These are phyloP conservation scores for Cercospora sp. DNA, from an alignment of 2,329 filamentous ascomycete genomes.

Conservation along the genomic window DNA sequence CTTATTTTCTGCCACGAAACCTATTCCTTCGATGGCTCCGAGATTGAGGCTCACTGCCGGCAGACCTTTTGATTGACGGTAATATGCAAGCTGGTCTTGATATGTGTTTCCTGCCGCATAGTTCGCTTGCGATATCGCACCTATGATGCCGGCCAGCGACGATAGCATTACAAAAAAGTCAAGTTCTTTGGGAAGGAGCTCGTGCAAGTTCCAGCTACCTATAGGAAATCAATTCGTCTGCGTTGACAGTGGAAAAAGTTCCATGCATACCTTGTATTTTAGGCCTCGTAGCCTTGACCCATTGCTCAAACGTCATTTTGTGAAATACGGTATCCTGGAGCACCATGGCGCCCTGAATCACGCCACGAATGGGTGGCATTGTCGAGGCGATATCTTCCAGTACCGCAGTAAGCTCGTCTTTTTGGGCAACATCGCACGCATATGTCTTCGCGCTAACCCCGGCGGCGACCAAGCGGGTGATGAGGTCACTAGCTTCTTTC, in stretches of 20 bases:
- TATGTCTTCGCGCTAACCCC: neutral
- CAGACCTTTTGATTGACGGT: slow-evolving; percentile 45
- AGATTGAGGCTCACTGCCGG: slow-evolving; percentile 54
- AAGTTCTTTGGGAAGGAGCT: slow-evolving; percentile 5
- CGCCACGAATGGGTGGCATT: slow-evolving; percentile 42
- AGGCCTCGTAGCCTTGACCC: neutral
- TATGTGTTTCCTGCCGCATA: slow-evolving; percentile 47
- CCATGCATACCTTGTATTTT: slow-evolving; percentile 20
- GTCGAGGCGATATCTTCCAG: slow-evolving; percentile 23
- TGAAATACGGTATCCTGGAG: slow-evolving; percentile 30
- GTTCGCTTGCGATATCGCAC: slow-evolving; percentile 58
- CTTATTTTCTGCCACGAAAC: slow-evolving; percentile 36
- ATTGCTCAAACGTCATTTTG: slow-evolving; percentile 10
- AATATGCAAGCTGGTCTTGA: slow-evolving; percentile 25
- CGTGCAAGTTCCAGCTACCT: slow-evolving; percentile 46
- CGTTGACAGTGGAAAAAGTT: too few species aligned
- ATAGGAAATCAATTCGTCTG: too few species aligned
- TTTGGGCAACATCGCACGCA: slow-evolving; percentile 25
- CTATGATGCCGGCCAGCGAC: slow-evolving; percentile 56
- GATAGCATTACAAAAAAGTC: slow-evolving; percentile 41
- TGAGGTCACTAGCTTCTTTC: neutral
- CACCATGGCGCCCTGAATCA: slow-evolving; percentile 50
- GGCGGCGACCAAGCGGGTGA: neutral
- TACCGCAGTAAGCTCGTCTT: neutral
- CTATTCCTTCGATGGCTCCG: slow-evolving; percentile 49